phyloP scores from a whole-genome alignment of 768 basidiomycete species.

The Pulveroboletus sp. region DNA sequence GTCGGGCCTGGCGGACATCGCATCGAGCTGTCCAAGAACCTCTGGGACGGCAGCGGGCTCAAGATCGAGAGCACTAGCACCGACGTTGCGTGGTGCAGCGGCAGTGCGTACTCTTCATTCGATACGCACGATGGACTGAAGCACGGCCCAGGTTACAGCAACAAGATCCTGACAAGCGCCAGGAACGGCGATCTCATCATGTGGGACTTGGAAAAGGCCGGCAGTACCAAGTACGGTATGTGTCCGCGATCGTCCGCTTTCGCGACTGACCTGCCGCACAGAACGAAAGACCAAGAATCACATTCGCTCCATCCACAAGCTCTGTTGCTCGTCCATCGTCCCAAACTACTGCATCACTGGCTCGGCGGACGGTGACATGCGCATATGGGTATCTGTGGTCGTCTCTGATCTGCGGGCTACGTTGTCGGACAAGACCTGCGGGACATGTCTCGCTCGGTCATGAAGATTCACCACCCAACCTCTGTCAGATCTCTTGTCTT shows the following conservation, averaged over 20 bases:
- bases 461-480: conserved; percentile 67
- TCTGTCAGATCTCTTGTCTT: conserved; percentile 68
- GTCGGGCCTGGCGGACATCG: conserved; percentile 59
- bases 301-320: conserved; percentile 63
- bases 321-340: conserved; percentile 64
- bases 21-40: conserved; percentile 69
- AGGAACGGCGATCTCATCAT: conserved; percentile 79
- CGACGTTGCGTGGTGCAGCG: conserved; percentile 77
- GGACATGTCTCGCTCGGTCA: conserved; percentile 61
- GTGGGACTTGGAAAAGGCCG: conserved; percentile 73
- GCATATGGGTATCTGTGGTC: conserved; percentile 61
- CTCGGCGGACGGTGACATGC: conserved; percentile 75
- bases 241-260: conserved; percentile 8
- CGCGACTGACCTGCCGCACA: conserved; percentile 29
- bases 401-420: not conserved
- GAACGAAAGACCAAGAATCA: conserved; percentile 68
- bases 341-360: conserved; percentile 74
- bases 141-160: conserved; percentile 51
- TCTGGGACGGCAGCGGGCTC: conserved; percentile 74
- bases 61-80: conserved; percentile 78
- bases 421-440: conserved; percentile 56
- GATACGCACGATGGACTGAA: not conserved
- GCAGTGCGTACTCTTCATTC: conserved; percentile 41
- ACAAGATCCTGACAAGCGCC: conserved; percentile 77
- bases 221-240: conserved; percentile 67